phyloP scores from a whole-genome alignment of 129 eudicot species.

The Ambrosia trifida region DNA sequence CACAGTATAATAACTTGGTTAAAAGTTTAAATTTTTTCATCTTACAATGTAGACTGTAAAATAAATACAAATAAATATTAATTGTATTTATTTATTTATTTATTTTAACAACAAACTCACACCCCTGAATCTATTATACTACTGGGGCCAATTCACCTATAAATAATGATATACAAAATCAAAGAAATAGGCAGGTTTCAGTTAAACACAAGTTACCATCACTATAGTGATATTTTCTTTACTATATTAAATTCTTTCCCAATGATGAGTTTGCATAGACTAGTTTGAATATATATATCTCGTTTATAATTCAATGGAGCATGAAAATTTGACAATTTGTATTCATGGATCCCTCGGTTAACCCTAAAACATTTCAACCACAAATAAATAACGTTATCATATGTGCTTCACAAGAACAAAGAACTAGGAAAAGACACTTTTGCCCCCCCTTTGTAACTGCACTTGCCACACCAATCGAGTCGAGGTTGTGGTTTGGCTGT shows the following conservation, averaged over 20 bases:
- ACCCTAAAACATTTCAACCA: constrained; percentile 3
- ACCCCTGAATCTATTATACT: too few species aligned
- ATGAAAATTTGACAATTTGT: constrained; percentile 12
- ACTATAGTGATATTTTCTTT: background rate
- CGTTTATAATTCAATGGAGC: background rate
- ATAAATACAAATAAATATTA: too few species aligned
- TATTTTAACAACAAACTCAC: too few species aligned
- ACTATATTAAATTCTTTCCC: background rate
- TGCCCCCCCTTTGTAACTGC: constrained; percentile 41
- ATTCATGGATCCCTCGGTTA: background rate
- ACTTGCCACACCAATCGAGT: constrained; percentile 50
- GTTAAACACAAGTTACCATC: too few species aligned
- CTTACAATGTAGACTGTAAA: too few species aligned
- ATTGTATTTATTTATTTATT: too few species aligned
- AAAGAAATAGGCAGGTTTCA: too few species aligned
- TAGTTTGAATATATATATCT: background rate
- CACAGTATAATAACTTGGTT: too few species aligned
- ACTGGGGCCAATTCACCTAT: background rate
- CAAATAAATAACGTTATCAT: constrained; percentile 12
- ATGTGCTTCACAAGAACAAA: constrained; percentile 20
- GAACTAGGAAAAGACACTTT: constrained; percentile 20
- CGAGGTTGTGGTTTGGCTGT: constrained; percentile 52
- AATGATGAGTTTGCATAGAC: background rate
- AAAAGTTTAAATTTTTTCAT: too few species aligned
- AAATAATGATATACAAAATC: too few species aligned